Conservation (phyloP, 306 rosid genomes). For the Acacia melanoxylon region DNA sequence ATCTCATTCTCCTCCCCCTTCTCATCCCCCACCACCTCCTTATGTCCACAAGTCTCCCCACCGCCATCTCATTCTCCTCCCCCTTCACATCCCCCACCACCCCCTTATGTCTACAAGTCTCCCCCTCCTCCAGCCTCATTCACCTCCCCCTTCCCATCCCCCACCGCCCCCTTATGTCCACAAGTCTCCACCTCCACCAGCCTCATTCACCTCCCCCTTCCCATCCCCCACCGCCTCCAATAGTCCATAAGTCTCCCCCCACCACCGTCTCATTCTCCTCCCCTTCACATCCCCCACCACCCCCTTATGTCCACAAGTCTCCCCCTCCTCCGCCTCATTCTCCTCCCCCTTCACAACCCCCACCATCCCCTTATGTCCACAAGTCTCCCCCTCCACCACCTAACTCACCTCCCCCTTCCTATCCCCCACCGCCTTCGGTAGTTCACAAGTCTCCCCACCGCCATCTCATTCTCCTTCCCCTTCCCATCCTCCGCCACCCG, state of each 20-base stretch:
- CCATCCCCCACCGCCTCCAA: neutral
- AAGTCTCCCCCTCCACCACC: neutral
- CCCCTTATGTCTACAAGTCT: neutral
- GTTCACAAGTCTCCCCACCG: neutral
- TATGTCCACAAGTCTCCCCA: neutral
- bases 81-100: constrained; percentile 15
- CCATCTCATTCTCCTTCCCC: neutral
- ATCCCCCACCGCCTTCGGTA: neutral
- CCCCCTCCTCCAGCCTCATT: neutral
- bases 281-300: neutral
- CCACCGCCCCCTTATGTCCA: neutral
- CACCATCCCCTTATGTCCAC: neutral
- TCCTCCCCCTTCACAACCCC: neutral
- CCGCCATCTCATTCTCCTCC: neutral
- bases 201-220: neutral
- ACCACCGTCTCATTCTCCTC: neutral
- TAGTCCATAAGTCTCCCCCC: constrained; percentile 5
- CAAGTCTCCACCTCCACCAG: neutral
- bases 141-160: neutral
- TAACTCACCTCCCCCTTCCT: neutral
- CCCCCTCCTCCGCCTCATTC: constrained; percentile 15
- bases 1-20: neutral
- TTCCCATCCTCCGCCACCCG: neutral
- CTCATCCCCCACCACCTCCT: neutral
- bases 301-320: neutral